Base-by-base conservation (phyloP, 179 eudicot species). In the Spergularia azorica region DNA sequence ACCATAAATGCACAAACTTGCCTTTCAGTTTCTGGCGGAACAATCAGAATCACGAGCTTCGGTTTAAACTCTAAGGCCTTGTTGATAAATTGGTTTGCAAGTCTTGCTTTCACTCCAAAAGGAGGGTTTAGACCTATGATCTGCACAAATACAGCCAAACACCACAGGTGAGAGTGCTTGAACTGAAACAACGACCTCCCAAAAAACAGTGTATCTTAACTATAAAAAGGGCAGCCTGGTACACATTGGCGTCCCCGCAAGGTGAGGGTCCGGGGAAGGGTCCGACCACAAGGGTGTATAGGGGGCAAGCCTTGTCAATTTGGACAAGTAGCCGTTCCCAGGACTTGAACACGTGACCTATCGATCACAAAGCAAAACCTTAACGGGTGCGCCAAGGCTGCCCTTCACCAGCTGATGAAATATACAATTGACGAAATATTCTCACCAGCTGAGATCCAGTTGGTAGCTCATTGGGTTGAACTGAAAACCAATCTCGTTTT, bases 111-210 rank as follows among this genome's bases (percentile, higher is more conserved):
- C 48, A 86, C 90, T 63, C 99, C 99, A 82, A 93, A 95, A 17
- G 98, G 99, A 70, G 98, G 98, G 83, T 90, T 95, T 72, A 95
- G 79, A 75, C 99, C 99, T 89, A 95, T 95, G 76, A 95, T 88
- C 99, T 95, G 81, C 66, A 38, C 78, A 66, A 69, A 77, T 20
- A 76, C n/a, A 43, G 21, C 55, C 18, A 79, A 21, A 79, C 80
- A 70, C 17, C 4, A n/a, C 17, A 71, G 4, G 65, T 72, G 54
- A 46, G 70, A 65, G 20, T n/a, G 10, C 50, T 36, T 54, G 32
- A 55, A 16, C 17, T n/a, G 4, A 70, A 48, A 32, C 48, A 2
- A 69, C 5, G 15, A 9, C 2, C 43, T 48, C 74, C 36, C 11
- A 70, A 52, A 51, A 0, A 43, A 8, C 18, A 51, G 6, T 13